These are phyloP conservation scores for Euphrasia arctica DNA, from an alignment of 305 asterid species.

Conservation along the genomic window DNA sequence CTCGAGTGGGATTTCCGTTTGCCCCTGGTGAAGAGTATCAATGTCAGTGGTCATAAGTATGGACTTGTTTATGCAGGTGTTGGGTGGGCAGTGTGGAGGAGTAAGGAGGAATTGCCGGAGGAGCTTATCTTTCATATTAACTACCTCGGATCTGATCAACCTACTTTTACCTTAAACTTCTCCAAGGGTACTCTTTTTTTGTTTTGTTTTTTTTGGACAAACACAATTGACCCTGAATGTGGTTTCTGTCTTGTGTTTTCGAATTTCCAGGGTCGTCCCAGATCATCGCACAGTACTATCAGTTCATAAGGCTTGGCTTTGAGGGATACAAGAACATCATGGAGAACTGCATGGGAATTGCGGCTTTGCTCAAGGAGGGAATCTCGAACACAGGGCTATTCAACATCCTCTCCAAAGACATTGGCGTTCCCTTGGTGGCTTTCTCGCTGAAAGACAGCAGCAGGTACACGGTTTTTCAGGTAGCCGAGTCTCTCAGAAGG, in stretches of 20 bases:
- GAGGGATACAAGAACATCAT: slow-evolving; percentile 71
- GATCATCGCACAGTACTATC: slow-evolving; percentile 65
- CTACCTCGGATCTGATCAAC: slow-evolving; percentile 71
- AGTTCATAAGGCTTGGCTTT: slow-evolving; percentile 71
- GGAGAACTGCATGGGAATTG: slow-evolving; percentile 58
- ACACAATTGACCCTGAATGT: background rate
- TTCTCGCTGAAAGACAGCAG: slow-evolving; percentile 61
- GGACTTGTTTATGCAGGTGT: slow-evolving; percentile 65
- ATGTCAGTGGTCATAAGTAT: slow-evolving; percentile 49
- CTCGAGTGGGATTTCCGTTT: slow-evolving; percentile 70
- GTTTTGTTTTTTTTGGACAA: background rate
- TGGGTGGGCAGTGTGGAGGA: slow-evolving; percentile 72
- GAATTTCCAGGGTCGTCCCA: slow-evolving; percentile 49
- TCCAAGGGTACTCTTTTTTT: slow-evolving; percentile 40
- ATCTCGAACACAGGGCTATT: slow-evolving; percentile 43
- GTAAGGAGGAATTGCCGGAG: slow-evolving; percentile 52
- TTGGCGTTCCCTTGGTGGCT: slow-evolving; percentile 69
- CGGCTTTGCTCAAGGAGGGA: slow-evolving; percentile 48
- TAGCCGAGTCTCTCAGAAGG: slow-evolving; percentile 59
- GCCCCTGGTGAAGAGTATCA: slow-evolving; percentile 63
- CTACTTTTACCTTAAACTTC: slow-evolving; percentile 68
- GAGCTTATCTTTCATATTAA: slow-evolving; percentile 66
- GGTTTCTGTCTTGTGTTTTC: background rate
- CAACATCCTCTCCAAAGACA: slow-evolving; percentile 54
- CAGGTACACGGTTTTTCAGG: slow-evolving; percentile 55